phyloP scores from a whole-genome alignment of 805 yeast species.

The Starmera amethionina region DNA sequence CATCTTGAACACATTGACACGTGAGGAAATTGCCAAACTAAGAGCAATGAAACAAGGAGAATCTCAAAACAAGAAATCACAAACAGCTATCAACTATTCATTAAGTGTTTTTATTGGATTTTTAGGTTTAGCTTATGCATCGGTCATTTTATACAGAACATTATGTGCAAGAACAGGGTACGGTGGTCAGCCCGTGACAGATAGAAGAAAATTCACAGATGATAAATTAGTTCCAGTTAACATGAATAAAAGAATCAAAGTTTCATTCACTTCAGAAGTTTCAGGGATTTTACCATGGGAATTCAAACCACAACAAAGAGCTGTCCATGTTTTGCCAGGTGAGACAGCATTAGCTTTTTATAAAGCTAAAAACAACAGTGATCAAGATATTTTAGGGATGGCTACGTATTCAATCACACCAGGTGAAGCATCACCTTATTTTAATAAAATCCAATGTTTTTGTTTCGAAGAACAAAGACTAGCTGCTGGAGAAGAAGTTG shows the following conservation, averaged over 20 bases:
- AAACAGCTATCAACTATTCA: constrained; percentile 54
- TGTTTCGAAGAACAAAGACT: constrained; percentile 95
- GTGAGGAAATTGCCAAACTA: constrained; percentile 14
- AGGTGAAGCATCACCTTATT: constrained; percentile 92
- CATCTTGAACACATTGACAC: constrained; percentile 11
- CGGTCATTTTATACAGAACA: constrained; percentile 88
- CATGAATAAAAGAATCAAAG: constrained; percentile 66
- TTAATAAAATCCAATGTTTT: constrained; percentile 95
- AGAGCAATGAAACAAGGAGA: constrained; percentile 12
- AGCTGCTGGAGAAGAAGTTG: constrained; percentile 94
- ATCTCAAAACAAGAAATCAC: constrained; percentile 11
- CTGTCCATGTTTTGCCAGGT: constrained; percentile 89
- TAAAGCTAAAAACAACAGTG: constrained; percentile 78
- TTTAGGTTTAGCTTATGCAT: constrained; percentile 72
- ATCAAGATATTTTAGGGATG: constrained; percentile 93
- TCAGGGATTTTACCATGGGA: constrained; percentile 91
- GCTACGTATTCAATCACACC: constrained; percentile 97
- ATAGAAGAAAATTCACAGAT: constrained; percentile 65
- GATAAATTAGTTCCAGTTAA: constrained; percentile 87
- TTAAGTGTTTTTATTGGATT: constrained; percentile 61
- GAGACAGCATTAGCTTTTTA: constrained; percentile 96
- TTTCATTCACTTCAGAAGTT: constrained; percentile 88
- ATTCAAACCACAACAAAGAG: constrained; percentile 88
- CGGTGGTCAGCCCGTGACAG: constrained; percentile 94
- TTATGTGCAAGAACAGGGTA: constrained; percentile 92